A percentile compares a stretch with the other conserved stretches of the same genome.
Evolutionary conservation across 2,329 filamentous ascomycete species (phyloP).

Genomic region (Aspergillus sp.): DNA sequence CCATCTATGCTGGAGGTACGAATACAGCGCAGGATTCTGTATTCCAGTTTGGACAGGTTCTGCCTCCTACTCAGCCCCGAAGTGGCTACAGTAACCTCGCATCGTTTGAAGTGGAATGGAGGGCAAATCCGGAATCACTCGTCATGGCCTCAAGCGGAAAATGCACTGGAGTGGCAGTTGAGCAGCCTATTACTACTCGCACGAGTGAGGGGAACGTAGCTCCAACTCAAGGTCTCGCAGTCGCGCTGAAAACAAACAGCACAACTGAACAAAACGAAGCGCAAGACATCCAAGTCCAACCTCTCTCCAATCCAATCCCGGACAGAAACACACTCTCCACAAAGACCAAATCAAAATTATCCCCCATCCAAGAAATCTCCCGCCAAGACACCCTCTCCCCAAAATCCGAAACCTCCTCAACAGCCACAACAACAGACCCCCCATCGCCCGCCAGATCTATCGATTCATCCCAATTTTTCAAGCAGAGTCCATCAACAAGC

Average conservation of each 20-base stretch:
- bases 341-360: no score
- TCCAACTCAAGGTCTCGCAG: no score
- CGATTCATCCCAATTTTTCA: neutral
- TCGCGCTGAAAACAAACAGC: no score
- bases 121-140: neutral
- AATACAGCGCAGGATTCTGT: neutral
- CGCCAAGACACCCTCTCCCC: neutral
- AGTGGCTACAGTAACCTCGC: neutral
- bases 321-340: no score
- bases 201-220: neutral
- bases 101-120: neutral
- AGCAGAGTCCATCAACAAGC: constrained; percentile 3
- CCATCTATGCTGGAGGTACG: neutral
- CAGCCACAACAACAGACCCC: neutral
- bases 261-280: no score
- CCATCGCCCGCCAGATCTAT: neutral
- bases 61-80: neutral
- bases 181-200: neutral
- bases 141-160: neutral
- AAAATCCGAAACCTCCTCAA: neutral
- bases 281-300: no score
- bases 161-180: neutral
- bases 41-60: neutral
- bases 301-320: no score
- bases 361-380: neutral